phyloP scores from a whole-genome alignment of 73 alveolate genomes.

The Paramecium octaurelia region DNA sequence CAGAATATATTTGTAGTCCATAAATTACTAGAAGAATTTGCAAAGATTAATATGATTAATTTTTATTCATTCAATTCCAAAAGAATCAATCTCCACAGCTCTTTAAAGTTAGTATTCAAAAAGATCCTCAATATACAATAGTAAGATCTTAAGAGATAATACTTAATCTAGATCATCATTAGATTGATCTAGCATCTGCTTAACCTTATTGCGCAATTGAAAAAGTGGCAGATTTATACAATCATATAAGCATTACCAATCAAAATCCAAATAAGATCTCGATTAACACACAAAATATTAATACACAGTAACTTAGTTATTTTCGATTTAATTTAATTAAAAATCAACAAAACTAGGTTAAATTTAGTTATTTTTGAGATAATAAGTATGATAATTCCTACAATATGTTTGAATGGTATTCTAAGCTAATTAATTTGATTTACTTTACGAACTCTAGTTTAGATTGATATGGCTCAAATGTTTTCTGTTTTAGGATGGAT shows the following conservation, averaged over 20 bases:
- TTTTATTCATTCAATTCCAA: neutral
- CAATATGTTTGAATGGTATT: too few species aligned
- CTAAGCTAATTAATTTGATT: too few species aligned
- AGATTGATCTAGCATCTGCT: conserved; percentile 24
- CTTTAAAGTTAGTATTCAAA: neutral
- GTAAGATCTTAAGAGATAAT: conserved; percentile 7
- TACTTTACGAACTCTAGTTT: too few species aligned
- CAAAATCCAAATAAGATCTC: neutral
- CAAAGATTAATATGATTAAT: conserved; percentile 29
- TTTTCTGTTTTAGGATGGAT: too few species aligned
- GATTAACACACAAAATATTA: neutral
- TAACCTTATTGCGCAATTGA: neutral
- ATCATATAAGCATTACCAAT: neutral
- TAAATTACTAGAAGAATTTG: neutral
- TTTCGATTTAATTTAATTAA: too few species aligned
- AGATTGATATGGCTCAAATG: too few species aligned
- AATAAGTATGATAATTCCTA: too few species aligned
- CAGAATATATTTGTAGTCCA: conserved; percentile 5
- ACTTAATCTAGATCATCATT: neutral
- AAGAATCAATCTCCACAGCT: conserved; percentile 41
- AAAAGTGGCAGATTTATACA: neutral
- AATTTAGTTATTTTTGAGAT: too few species aligned
- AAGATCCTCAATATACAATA: neutral
- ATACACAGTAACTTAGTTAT: neutral
- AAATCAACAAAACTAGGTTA: too few species aligned